Evolutionary conservation across 2,329 filamentous ascomycete genomes (phyloP), one percentile per base, ranked within the genome.

Genomic region (Dactylellina drechsleri): DNA sequence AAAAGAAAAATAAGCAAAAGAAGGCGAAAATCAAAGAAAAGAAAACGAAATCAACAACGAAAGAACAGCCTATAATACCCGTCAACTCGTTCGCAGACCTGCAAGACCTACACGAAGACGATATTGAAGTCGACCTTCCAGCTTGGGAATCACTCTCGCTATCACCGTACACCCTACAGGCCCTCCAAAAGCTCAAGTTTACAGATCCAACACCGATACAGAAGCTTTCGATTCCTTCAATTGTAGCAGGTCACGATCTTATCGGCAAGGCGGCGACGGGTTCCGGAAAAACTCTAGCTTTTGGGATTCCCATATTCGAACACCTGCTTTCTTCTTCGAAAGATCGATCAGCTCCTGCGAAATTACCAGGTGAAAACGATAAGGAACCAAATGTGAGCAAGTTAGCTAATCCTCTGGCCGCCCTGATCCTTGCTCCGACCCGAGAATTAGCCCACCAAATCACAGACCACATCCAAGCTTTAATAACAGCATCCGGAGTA

Each of bases 191-290:
- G 78, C 84, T 98, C 76, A 91, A 90, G 70, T 98, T 98, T 81
- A 81, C 86, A 3, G 89, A 88, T 71, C 95, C 95, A 0, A 97
- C 93, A 0, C 83, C 87, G 0, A 97, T 99, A 70, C 95, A 99
- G 81, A 83, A 85, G 18, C 85, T 88, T 40, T 85, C 92, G 0
- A 96, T 99, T 78, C 93, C 95, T 0, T 87, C 91, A 62, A 91
- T 97, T 53, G 81, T 94, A 18, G 87, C 88, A 4, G 94, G 94
- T 0, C 91, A 92, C 80, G 94, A 99, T 82, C 90, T 98, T 15
- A 91, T 99, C 77, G 95, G 95, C 49, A 99, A 99, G 83, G 95
- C 95, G 1, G 91, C 94, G 10, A 99, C 95, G 0, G 95, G 95
- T 77, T 98, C 95, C 13, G 95, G 95, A 79, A 99, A 99, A 83